Base-by-base conservation (phyloP, 1,284 basidiomycete species). In the Hymenochaete sp. region DNA sequence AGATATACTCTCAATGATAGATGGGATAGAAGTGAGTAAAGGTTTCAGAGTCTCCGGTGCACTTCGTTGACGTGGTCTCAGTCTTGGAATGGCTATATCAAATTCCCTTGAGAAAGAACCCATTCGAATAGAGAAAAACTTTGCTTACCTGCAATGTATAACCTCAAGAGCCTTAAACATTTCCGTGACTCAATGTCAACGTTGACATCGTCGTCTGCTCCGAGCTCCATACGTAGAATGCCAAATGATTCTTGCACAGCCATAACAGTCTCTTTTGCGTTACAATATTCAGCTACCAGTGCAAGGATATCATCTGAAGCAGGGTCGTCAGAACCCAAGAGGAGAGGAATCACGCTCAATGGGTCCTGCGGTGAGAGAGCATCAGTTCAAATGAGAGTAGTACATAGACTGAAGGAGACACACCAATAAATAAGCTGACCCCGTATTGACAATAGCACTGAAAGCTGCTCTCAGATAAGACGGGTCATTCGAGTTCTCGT, bases 261-360 rank as follows among this genome's bases (percentile, higher is more conserved):
- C 46, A 86, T 73, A 4, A 79, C 54, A 2, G 76, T 62, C 56
- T 86, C 82, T 53, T 79, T 82, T 0, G 78, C 64, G 44, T 67
- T 72, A 19, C 68, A 60, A 24, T 63, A 61, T 47, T 66, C 58
- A 1, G 65, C 66, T 16, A 79, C 62, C 18, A 72, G 44, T 1
- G 61, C 53, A 2, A 80, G 55, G 18, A 80, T 58, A 3, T 68
- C 63, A 27, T 59, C 59, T 0, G 71, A 68, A 19, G 63, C 62
- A 2, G 63, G 57, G 40, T 67, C 59, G 3, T 55, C 41, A 42
- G 55, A 67, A 11, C 63, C 59, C 3, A 79, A 42, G 0, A 81
- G 57, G 13, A 66, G 48, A 0, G 75, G 72, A 13, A 80, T 48
- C 3, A 68, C 53, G 38, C 67, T 62, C 47, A 81, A 57, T 3